Evolutionary conservation across 441 rosid species (phyloP), one percentile per base, ranked within the genome.

Genomic region (Pelargonium fulgidum): DNA sequence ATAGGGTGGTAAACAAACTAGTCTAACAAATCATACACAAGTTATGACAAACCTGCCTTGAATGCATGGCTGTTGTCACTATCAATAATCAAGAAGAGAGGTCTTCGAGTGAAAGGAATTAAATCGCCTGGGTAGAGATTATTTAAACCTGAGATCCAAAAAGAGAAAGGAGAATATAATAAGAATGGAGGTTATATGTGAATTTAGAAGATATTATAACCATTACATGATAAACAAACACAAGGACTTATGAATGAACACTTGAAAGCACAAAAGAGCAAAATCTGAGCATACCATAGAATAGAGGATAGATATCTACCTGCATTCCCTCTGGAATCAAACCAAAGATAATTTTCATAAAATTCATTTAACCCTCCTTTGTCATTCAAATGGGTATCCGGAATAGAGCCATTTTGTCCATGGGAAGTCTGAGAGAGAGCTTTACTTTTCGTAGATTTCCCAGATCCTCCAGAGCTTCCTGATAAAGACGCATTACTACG

Each of bases 21-120:
- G 73, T 74, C 79, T 24, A 22, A 68, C 62, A 76, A 69, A 52
- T 36, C 67, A 77, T 41, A 71, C 70, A 75, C 75, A 77, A 85
- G 93, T 83, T 89, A 84, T 80, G 88, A 94, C 97, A 94, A 89
- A 94, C 97, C 93, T 94, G 90, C 97, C 97, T 94, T 94, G 97
- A 90, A 94, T 88, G 97, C 93, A 83, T 85, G 92, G 92, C 99
- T 88, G 82, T 69, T 84, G 81, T 91, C 94, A 70, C 99, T 91
- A 77, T 94, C 97, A 63, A 91, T 85, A 79, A 94, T 81, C 83
- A 94, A 72, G 87, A 94, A 88, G 77, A 94, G 87, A 4, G 97
- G 97, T 70, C 82, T 90, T 77, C 97, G 81, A 3, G 99, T 94
- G 67, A 91, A 94, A 64, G 99, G 99, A 80, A 94, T 83, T 68